Evolutionary conservation across 176 grass and related monocot genomes (phyloP).

Genomic region (Ananas comosus): DNA sequence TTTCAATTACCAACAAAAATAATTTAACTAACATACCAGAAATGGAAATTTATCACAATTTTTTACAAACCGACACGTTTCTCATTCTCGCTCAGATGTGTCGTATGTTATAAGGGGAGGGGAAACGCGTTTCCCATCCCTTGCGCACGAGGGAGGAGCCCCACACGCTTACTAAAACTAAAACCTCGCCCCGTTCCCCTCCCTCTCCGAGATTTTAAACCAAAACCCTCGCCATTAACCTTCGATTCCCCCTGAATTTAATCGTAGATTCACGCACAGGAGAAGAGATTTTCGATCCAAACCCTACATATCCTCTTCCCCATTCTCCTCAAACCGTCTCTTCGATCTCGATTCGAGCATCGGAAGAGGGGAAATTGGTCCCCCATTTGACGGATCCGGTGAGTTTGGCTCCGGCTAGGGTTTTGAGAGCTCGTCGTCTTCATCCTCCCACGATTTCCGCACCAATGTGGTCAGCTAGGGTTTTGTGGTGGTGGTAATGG

Average conservation of each 20-base stretch:
- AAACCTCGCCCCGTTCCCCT: background rate
- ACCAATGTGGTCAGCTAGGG: background rate
- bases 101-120: too few relatives aligned
- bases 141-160: too few relatives aligned
- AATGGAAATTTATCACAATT: too few relatives aligned
- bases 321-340: background rate
- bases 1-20: too few relatives aligned
- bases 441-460: background rate
- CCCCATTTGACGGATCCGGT: background rate
- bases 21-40: too few relatives aligned
- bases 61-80: too few relatives aligned
- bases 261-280: slow-evolving; percentile 28
- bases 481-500: slow-evolving; percentile 6
- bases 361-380: background rate
- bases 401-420: background rate
- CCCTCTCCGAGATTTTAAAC: slow-evolving; percentile 36
- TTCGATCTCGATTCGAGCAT: background rate
- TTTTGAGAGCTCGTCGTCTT: background rate
- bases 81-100: too few relatives aligned
- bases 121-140: too few relatives aligned
- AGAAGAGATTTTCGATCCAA: slow-evolving; percentile 10
- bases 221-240: slow-evolving; percentile 5
- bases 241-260: slow-evolving; percentile 27
- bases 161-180: too few relatives aligned
- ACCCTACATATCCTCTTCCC: background rate